phyloP scores from a whole-genome alignment of 192 early-diverging fungal species.

The Obelidium mucronatum region DNA sequence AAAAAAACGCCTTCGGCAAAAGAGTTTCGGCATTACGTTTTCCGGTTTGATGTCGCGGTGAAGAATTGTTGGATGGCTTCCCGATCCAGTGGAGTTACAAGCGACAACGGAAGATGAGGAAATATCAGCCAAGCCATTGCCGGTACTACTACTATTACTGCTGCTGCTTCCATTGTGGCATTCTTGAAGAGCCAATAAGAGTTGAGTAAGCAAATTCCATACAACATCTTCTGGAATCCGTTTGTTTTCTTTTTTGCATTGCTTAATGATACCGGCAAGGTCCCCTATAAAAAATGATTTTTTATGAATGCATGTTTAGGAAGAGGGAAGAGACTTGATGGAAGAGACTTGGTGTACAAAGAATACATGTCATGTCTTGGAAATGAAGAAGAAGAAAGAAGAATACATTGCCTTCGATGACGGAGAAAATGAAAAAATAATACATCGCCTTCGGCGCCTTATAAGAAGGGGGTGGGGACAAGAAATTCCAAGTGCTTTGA shows the following conservation, averaged over 20 bases:
- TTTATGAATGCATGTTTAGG: too few relatives aligned
- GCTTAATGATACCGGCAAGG: conserved; percentile 69
- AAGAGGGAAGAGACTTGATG: too few relatives aligned
- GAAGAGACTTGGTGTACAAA: too few relatives aligned
- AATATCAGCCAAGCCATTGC: not conserved
- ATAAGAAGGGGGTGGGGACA: conserved; percentile 6
- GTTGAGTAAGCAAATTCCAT: conserved; percentile 72
- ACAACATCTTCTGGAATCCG: conserved; percentile 70
- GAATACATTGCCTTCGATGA: too few relatives aligned
- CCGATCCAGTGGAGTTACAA: too few relatives aligned
- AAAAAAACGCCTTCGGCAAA: not conserved
- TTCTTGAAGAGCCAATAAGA: conserved; percentile 71
- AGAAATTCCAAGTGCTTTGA: too few relatives aligned
- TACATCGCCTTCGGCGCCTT: conserved; percentile 1
- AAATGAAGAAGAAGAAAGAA: too few relatives aligned
- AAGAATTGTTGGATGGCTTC: conserved; percentile 62
- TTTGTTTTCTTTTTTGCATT: conserved; percentile 63
- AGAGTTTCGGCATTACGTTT: conserved; percentile 66
- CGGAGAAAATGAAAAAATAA: not conserved
- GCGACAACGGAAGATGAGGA: too few relatives aligned
- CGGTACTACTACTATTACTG: not conserved
- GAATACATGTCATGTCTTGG: too few relatives aligned
- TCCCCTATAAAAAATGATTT: conserved; percentile 63
- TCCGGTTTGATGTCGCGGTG: conserved; percentile 82
- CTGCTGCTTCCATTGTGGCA: conserved; percentile 63